Percentiles rank a stretch among this genome's conserved stretches.
These are phyloP conservation scores for Glutinoglossum americanum DNA, from an alignment of 495 filamentous ascomycete species.

Conservation along the genomic window DNA sequence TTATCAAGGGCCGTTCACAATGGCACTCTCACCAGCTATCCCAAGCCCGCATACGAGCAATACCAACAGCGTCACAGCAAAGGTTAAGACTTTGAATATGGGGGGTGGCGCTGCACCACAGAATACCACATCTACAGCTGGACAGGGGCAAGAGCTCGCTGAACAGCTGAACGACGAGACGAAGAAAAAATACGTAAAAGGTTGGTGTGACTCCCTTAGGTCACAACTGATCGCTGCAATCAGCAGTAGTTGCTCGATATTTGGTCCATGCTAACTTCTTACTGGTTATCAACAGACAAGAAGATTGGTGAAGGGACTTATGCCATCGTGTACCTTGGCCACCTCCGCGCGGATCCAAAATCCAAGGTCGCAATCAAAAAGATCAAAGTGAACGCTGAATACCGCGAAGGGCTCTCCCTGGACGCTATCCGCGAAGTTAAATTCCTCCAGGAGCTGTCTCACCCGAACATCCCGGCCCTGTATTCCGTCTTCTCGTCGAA, in stretches of 20 bases:
- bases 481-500: constrained; percentile 84
- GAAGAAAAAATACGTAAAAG: constrained; percentile 75
- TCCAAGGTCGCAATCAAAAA: constrained; percentile 86
- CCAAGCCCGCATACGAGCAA: background rate
- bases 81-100: background rate
- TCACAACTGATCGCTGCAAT: background rate
- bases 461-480: constrained; percentile 86
- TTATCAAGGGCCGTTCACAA: background rate
- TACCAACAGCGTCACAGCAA: background rate
- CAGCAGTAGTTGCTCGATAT: too few relatives aligned
- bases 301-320: constrained; percentile 95
- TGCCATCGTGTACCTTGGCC: constrained; percentile 80
- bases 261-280: background rate
- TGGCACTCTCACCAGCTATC: constrained; percentile 3
- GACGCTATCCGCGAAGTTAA: constrained; percentile 93
- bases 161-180: constrained; percentile 81
- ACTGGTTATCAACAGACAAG: constrained; percentile 29
- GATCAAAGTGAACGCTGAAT: constrained; percentile 81
- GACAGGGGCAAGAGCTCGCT: constrained; percentile 36
- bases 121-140: constrained; percentile 7
- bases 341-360: constrained; percentile 43
- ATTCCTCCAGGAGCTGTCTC: constrained; percentile 80
- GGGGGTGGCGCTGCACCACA: background rate
- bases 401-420: constrained; percentile 67
- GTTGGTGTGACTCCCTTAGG: background rate